phyloP scores from a whole-genome alignment of 129 eudicot genomes.

The Flaveria trinervia region DNA sequence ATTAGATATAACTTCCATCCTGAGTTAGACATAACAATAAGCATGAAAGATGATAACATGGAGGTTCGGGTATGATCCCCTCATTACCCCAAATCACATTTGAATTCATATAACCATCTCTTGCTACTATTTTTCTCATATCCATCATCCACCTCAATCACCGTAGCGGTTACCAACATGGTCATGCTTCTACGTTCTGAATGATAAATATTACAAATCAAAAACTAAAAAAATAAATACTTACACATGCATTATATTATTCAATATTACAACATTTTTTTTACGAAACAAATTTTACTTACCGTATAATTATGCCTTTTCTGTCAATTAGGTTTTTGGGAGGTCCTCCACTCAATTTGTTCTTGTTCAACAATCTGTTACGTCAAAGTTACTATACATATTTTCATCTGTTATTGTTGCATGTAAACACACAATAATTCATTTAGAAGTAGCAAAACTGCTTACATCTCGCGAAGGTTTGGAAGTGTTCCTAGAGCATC shows the following conservation, averaged over 20 bases:
- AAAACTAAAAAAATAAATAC: neutral
- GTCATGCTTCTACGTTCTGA: slow-evolving; percentile 18
- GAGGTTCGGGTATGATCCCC: neutral
- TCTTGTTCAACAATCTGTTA: slow-evolving; percentile 59
- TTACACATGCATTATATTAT: neutral
- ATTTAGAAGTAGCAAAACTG: neutral
- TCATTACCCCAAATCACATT: neutral
- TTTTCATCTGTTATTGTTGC: too few relatives aligned
- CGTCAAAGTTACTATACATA: neutral
- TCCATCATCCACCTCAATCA: neutral
- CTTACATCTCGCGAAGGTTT: slow-evolving; percentile 64
- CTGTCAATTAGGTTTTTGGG: slow-evolving; percentile 50
- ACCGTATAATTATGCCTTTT: slow-evolving; percentile 41
- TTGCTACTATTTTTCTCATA: neutral
- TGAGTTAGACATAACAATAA: too few relatives aligned
- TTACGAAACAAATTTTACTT: slow-evolving; percentile 18
- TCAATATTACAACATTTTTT: neutral
- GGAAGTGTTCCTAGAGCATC: slow-evolving; percentile 55
- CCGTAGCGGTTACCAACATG: neutral
- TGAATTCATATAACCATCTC: too few relatives aligned
- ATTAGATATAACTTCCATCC: too few relatives aligned
- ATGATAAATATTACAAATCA: neutral
- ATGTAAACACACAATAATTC: neutral
- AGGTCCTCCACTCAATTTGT: slow-evolving; percentile 44
- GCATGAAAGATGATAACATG: neutral